These are phyloP conservation scores for Leccinum angustisporum DNA, from an alignment of 1,284 basidiomycete genomes.

Conservation along the genomic window DNA sequence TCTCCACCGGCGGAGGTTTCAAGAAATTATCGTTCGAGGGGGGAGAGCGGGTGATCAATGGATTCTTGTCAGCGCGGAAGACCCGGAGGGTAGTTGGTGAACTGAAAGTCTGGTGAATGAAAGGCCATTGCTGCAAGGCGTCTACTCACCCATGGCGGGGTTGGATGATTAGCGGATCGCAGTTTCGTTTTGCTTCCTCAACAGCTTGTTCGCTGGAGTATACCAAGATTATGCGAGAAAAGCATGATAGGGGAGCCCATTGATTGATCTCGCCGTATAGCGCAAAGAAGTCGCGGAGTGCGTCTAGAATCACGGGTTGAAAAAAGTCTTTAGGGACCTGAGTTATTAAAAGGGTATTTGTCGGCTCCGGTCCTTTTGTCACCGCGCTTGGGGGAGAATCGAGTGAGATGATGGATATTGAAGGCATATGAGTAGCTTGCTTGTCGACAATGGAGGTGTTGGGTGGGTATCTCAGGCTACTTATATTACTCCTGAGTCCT, in stretches of 20 bases:
- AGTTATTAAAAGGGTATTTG: slow-evolving; percentile 73
- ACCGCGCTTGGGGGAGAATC: slow-evolving; percentile 16
- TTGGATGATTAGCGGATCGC: slow-evolving; percentile 61
- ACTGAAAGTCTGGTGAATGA: slow-evolving; percentile 32
- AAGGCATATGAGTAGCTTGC: slow-evolving; percentile 25
- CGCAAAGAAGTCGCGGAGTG: slow-evolving; percentile 68
- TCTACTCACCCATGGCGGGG: slow-evolving; percentile 48
- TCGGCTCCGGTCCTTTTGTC: slow-evolving; percentile 34
- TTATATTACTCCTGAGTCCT: slow-evolving; percentile 14
- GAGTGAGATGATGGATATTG: slow-evolving; percentile 29
- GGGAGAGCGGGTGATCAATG: slow-evolving; percentile 49
- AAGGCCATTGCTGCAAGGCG: slow-evolving; percentile 3
- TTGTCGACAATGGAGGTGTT: neutral
- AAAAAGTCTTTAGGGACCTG: slow-evolving; percentile 67
- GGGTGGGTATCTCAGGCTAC: neutral
- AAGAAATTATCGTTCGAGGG: slow-evolving; percentile 55
- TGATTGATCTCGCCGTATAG: slow-evolving; percentile 75
- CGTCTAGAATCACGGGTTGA: slow-evolving; percentile 63
- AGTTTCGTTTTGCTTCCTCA: slow-evolving; percentile 61
- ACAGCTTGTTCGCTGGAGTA: slow-evolving; percentile 66
- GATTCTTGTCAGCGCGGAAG: slow-evolving; percentile 77
- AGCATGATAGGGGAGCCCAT: slow-evolving; percentile 84
- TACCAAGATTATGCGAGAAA: slow-evolving; percentile 80
- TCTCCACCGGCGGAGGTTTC: slow-evolving; percentile 76
- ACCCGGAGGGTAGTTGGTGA: slow-evolving; percentile 65